A percentile compares a stretch with the other conserved stretches of the same genome.
Evolutionary conservation across 805 yeast species (phyloP).

Genomic region (Naumovozyma castellii): DNA sequence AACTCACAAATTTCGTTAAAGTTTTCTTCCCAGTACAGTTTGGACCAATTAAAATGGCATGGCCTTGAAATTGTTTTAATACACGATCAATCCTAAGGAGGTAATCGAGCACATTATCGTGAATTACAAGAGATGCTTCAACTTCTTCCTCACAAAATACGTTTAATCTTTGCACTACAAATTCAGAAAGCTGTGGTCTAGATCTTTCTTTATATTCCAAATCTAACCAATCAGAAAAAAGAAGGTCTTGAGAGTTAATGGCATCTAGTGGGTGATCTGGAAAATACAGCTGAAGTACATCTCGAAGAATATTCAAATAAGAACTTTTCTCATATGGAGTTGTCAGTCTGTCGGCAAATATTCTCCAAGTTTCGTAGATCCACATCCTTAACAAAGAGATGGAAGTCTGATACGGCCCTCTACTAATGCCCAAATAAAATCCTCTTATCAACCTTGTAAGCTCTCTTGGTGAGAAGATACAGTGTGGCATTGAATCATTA

Average conservation of each 20-base stretch:
- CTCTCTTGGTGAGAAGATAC: constrained; percentile 82
- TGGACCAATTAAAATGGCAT: constrained; percentile 74
- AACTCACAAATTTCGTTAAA: constrained; percentile 69
- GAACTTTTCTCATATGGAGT: constrained; percentile 33
- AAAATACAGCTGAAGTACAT: constrained; percentile 34
- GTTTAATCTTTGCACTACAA: constrained; percentile 53
- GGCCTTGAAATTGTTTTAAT: constrained; percentile 79
- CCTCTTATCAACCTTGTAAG: constrained; percentile 82
- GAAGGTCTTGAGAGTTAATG: constrained; percentile 41
- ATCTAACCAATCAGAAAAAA: constrained; percentile 70
- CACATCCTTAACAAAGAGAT: constrained; percentile 50
- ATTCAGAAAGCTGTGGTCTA: constrained; percentile 38
- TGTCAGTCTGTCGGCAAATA: constrained; percentile 70
- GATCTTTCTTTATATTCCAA: constrained; percentile 50
- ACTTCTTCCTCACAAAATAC: constrained; percentile 74
- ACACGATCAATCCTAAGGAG: constrained; percentile 74
- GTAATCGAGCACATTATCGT: constrained; percentile 65
- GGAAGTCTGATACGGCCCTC: constrained; percentile 31
- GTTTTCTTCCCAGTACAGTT: constrained; percentile 77
- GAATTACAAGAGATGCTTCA: constrained; percentile 50
- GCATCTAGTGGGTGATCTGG: constrained; percentile 34
- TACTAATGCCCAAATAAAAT: constrained; percentile 42
- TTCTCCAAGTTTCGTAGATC: constrained; percentile 72
- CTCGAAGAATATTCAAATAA: constrained; percentile 39
- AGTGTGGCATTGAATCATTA: constrained; percentile 42